These are phyloP conservation scores for Mortierella sp. DNA, from an alignment of 371 early-diverging fungal species.

Conservation along the genomic window DNA sequence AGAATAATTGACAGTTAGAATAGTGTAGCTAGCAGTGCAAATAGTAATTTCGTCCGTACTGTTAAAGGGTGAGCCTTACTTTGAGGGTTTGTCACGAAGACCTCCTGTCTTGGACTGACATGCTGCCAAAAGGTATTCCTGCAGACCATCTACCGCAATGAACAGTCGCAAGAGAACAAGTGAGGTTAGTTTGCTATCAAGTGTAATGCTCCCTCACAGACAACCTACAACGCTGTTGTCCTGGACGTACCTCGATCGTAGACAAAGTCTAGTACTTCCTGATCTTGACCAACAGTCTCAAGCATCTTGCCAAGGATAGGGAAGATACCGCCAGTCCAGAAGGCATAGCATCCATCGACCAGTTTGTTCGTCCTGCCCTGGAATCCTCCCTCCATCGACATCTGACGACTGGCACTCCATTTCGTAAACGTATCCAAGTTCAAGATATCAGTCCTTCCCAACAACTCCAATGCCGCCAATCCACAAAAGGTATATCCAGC, in stretches of 20 bases:
- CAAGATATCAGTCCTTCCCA: constrained; percentile 74
- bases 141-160: constrained; percentile 72
- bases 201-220: background rate
- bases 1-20: constrained; percentile 4
- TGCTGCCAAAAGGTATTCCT: constrained; percentile 89
- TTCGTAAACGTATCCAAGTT: constrained; percentile 73
- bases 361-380: constrained; percentile 97
- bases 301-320: constrained; percentile 75
- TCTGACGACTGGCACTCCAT: constrained; percentile 89
- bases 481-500: constrained; percentile 98
- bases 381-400: constrained; percentile 95
- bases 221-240: background rate
- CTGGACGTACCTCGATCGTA: constrained; percentile 70
- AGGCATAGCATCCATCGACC: constrained; percentile 98
- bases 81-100: constrained; percentile 92
- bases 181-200: background rate
- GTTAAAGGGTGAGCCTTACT: constrained; percentile 60
- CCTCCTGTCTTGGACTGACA: constrained; percentile 91
- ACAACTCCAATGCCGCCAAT: constrained; percentile 88
- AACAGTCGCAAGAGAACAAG: background rate
- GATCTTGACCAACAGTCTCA: constrained; percentile 19
- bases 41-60: background rate
- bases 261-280: constrained; percentile 37
- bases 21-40: no score
- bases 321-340: constrained; percentile 95